These are phyloP conservation scores for Pythium periplocum DNA, from an alignment of 352 stramenopile species.

Conservation along the genomic window DNA sequence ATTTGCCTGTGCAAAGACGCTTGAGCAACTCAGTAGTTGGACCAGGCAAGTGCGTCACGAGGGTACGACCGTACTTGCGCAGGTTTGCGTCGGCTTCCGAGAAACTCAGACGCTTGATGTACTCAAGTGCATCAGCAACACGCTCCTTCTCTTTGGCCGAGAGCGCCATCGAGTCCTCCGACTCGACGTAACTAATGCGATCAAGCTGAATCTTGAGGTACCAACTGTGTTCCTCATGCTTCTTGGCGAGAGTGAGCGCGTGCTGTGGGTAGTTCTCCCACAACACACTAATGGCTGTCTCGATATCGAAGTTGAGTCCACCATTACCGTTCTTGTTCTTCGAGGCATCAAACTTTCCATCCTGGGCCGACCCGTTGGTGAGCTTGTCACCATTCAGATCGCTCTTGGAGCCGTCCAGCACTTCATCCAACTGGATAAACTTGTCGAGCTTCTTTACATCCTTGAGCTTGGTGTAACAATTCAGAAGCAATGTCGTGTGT, in stretches of 20 bases:
- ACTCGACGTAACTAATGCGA: conserved; percentile 85
- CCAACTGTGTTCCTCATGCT: conserved; percentile 88
- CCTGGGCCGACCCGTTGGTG: conserved; percentile 7
- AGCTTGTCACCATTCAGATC: conserved; percentile 16
- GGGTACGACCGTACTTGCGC: conserved; percentile 83
- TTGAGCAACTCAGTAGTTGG: conserved; percentile 89
- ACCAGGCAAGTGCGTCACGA: conserved; percentile 84
- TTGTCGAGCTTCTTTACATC: conserved; percentile 91
- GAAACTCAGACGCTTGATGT: conserved; percentile 86
- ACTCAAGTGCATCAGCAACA: conserved; percentile 86
- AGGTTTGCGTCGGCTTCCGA: conserved; percentile 83
- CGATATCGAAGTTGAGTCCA: conserved; percentile 85
- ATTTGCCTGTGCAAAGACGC: conserved; percentile 85
- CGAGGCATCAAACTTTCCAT: conserved; percentile 1
- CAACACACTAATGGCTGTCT: conserved; percentile 90
- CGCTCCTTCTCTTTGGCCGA: conserved; percentile 75
- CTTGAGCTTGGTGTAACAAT: conserved; percentile 95
- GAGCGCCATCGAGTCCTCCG: conserved; percentile 56
- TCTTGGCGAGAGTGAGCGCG: conserved; percentile 85
- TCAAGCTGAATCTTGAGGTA: conserved; percentile 92
- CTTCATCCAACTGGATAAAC: conserved; percentile 88
- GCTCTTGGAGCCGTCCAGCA: conserved; percentile 43
- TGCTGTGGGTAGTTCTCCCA: conserved; percentile 91
- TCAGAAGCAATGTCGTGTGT: conserved; percentile 92
- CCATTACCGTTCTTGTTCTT: conserved; percentile 22